These are phyloP conservation scores for Coemansia sp. DNA, from an alignment of 192 early-diverging fungal genomes.

Conservation along the genomic window DNA sequence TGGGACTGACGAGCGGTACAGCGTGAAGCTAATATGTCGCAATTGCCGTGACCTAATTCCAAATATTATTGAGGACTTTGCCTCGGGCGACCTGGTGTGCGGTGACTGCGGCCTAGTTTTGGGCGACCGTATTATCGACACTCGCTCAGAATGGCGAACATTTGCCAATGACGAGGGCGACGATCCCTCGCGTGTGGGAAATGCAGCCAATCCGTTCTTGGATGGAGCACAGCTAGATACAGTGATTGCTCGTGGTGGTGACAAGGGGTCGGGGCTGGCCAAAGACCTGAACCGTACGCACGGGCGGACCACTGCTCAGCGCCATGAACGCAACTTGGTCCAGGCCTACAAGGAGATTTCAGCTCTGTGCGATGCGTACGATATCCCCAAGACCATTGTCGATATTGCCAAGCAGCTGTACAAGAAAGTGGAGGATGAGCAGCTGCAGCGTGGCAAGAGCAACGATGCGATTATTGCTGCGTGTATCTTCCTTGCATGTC, in stretches of 20 bases:
- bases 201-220: slow-evolving; percentile 41
- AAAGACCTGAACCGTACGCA: slow-evolving; percentile 48
- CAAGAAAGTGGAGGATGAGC: slow-evolving; percentile 85
- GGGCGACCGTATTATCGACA: slow-evolving; percentile 96
- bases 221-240: slow-evolving; percentile 49
- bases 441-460: slow-evolving; percentile 77
- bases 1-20: slow-evolving; percentile 6
- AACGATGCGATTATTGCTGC: slow-evolving; percentile 86
- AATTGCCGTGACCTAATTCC: slow-evolving; percentile 82
- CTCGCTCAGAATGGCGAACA: slow-evolving; percentile 91
- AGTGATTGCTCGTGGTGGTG: slow-evolving; percentile 84
- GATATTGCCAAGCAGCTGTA: slow-evolving; percentile 94
- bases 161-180: slow-evolving; percentile 53
- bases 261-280: slow-evolving; percentile 51
- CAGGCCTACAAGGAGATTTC: slow-evolving; percentile 86
- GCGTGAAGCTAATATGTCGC: slow-evolving; percentile 55
- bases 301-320: slow-evolving; percentile 66
- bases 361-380: slow-evolving; percentile 84
- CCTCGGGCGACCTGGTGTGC: slow-evolving; percentile 90
- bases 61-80: slow-evolving; percentile 95
- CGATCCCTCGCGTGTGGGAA: slow-evolving; percentile 50
- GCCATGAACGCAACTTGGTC: slow-evolving; percentile 74
- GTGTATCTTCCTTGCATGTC: slow-evolving; percentile 91
- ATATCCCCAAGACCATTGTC: slow-evolving; percentile 71
- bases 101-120: slow-evolving; percentile 72